Base-by-base conservation (phyloP, 805 yeast genomes). In the Spathaspora boniae region DNA sequence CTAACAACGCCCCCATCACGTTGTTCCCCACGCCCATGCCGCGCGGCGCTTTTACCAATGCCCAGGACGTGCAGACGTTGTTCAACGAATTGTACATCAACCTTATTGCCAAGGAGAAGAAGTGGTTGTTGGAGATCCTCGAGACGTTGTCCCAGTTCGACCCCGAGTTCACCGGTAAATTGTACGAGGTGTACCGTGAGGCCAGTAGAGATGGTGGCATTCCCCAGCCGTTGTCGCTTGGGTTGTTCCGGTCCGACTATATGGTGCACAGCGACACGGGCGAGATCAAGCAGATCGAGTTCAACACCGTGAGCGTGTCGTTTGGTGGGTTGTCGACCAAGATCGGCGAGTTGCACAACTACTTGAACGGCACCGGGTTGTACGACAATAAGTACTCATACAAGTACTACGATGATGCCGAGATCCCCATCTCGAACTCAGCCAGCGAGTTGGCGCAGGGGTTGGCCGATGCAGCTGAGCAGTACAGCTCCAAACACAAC, bases 251-350 rank as follows among this genome's bases (percentile, higher is more conserved):
- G 56, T 82, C 94, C 0, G 98, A 93, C 53, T 93, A 91, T 51
- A 78, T 93, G 79, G 53, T 58, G 38, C 54, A 72, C n/a, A 41
- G 39, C 5, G 44, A 43, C 4, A 37, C 38, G 17, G 37, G 51
- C 12, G 56, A 59, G 18, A 82, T 91, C 50, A 89, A 91, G 54
- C 98, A 93, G 59, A 93, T 93, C 34, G 99, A 93, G 58, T 91
- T 91, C 65, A 93, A 93, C 60, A 89, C 98, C 1, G 86, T 93
- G 3, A 84, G 96, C 50, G 96, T 91, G 3, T 89, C 97, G 1
- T 93, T 93, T 65, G 96, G 95, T 15, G 98, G 95, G 0, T 68
- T 93, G 38, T 82, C 95, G 2, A 57, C 87, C 9, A 84, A 82
- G 54, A 91, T 86, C 17, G 84, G 93, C 15, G 68, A 76, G 45